Percentiles rank a stretch among this genome's conserved stretches.
phyloP scores from a whole-genome alignment of 257 asterid species.

The Thymus quinquecostatus region DNA sequence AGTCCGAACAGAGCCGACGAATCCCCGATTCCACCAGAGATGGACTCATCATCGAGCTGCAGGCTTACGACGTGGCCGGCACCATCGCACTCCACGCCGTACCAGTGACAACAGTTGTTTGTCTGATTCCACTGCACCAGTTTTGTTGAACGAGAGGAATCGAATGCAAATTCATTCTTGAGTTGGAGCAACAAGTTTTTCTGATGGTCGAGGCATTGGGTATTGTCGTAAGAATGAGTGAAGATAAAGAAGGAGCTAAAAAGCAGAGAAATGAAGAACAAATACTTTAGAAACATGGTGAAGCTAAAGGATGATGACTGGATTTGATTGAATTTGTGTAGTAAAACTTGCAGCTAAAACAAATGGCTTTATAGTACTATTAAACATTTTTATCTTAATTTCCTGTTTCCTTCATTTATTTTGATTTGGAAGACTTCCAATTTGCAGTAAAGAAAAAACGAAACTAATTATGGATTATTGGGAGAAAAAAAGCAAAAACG shows the following conservation, averaged over 20 bases:
- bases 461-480: too few species aligned
- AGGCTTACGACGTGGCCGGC: neutral
- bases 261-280: neutral
- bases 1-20: neutral
- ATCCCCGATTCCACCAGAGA: neutral
- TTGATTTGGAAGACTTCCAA: too few species aligned
- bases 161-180: neutral
- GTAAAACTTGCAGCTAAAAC: too few species aligned
- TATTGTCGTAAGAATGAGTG: neutral
- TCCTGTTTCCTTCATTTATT: too few species aligned
- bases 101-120: neutral
- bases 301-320: too few species aligned
- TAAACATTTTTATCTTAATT: too few species aligned
- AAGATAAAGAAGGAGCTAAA: too few species aligned
- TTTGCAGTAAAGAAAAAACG: too few species aligned
- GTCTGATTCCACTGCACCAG: conserved; percentile 1
- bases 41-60: neutral
- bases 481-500: too few species aligned
- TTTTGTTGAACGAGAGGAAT: neutral
- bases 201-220: neutral
- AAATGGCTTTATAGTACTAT: too few species aligned
- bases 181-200: neutral
- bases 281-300: too few species aligned
- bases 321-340: too few species aligned
- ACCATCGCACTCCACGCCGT: neutral